These are phyloP conservation scores for Stachybotrys echinatus DNA, from an alignment of 2,329 filamentous ascomycete species.

Conservation along the genomic window DNA sequence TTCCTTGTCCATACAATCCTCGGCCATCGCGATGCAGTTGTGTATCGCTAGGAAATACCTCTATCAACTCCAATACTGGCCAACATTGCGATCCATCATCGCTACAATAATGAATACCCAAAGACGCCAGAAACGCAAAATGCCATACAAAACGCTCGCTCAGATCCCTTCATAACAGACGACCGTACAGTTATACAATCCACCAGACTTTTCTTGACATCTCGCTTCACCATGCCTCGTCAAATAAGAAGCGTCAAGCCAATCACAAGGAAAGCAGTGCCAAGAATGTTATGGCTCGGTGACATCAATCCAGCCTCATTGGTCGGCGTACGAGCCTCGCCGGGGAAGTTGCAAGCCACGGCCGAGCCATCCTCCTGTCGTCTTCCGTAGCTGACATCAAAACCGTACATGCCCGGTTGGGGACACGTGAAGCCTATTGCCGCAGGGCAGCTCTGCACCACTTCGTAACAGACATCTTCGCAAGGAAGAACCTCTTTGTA, in stretches of 20 bases:
- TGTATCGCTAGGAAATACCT: not conserved
- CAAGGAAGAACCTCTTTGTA: conserved; percentile 94
- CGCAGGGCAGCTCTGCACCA: conserved; percentile 81
- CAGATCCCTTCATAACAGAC: not conserved
- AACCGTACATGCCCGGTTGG: conserved; percentile 22
- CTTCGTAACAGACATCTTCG: conserved; percentile 77
- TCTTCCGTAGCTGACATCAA: conserved; percentile 28
- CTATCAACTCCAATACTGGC: not conserved
- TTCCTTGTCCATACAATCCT: no score
- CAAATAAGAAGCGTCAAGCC: not conserved
- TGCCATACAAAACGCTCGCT: not conserved
- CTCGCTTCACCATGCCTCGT: not conserved
- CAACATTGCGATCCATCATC: no score
- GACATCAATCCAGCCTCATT: conserved; percentile 5
- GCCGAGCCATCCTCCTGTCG: conserved; percentile 14
- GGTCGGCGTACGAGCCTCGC: conserved; percentile 26
- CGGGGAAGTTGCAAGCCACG: conserved; percentile 32
- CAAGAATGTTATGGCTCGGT: conserved; percentile 10
- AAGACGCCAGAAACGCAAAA: not conserved
- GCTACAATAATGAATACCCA: no score
- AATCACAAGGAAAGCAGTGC: not conserved
- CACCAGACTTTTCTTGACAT: no score
- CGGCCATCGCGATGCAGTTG: not conserved
- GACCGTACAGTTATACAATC: no score
- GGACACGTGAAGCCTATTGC: conserved; percentile 74